Conservation (phyloP, 768 basidiomycete species). For the Mycena polygramma region DNA sequence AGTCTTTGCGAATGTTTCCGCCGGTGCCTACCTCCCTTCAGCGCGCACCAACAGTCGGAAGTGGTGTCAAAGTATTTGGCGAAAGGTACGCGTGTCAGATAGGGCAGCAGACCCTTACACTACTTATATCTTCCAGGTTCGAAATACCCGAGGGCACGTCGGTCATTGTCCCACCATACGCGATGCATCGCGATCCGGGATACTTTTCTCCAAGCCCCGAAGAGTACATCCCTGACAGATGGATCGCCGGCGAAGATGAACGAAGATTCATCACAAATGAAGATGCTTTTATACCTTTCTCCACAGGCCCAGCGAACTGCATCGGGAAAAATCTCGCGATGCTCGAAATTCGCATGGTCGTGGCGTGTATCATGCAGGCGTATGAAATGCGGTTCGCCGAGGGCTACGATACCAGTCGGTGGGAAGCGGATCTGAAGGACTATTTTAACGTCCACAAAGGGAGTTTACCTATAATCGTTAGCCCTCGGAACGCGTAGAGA, state of each 20-base stretch:
- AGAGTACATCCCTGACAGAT: neutral
- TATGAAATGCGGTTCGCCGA: slow-evolving; percentile 15
- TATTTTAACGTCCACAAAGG: neutral
- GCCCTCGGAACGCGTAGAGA: neutral
- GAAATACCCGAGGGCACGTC: neutral
- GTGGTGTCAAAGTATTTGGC: neutral
- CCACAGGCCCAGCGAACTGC: slow-evolving; percentile 29
- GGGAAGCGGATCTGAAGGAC: neutral
- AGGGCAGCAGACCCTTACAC: neutral
- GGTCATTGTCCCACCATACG: slow-evolving; percentile 45
- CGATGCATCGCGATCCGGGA: neutral
- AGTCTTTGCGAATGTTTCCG: neutral
- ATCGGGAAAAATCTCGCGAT: neutral
- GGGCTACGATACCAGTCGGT: neutral
- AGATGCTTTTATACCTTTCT: neutral
- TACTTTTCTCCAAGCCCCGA: neutral
- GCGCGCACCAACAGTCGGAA: neutral
- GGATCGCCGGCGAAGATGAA: neutral
- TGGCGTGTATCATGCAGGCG: neutral
- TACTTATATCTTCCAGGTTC: neutral
- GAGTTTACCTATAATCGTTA: neutral
- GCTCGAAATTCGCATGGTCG: neutral
- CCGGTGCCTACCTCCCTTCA: neutral
- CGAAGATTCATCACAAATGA: neutral
- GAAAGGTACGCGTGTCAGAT: neutral